Conservation (phyloP, 768 basidiomycete genomes). For the Suillus americanus region DNA sequence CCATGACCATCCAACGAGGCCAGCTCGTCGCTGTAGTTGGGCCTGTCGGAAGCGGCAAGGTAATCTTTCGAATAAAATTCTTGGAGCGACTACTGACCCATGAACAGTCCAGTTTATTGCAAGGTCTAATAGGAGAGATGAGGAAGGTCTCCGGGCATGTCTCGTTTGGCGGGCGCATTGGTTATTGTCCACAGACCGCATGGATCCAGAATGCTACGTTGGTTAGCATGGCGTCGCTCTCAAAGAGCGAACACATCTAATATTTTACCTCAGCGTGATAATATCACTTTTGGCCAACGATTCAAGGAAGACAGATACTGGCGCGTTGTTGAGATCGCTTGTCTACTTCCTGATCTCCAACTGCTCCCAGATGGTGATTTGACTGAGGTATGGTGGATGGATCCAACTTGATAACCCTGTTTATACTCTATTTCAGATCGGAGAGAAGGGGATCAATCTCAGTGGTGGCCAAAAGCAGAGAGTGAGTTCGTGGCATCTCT, state of each 20-base stretch:
- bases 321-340: slow-evolving; percentile 56
- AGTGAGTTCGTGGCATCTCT: slow-evolving; percentile 26
- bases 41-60: slow-evolving; percentile 69
- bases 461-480: slow-evolving; percentile 68
- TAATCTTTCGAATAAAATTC: slow-evolving; percentile 18
- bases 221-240: slow-evolving; percentile 27
- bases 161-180: slow-evolving; percentile 62
- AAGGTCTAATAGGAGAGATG: slow-evolving; percentile 75
- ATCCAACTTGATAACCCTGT: not conserved
- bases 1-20: slow-evolving; percentile 55
- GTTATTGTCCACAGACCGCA: slow-evolving; percentile 71
- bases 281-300: slow-evolving; percentile 64
- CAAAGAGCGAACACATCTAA: not conserved
- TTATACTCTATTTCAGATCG: slow-evolving; percentile 43
- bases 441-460: slow-evolving; percentile 69
- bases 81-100: not conserved
- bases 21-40: slow-evolving; percentile 64
- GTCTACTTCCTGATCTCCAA: slow-evolving; percentile 62
- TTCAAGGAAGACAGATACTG: slow-evolving; percentile 69
- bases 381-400: slow-evolving; percentile 52
- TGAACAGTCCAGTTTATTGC: slow-evolving; percentile 49
- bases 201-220: slow-evolving; percentile 76
- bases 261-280: slow-evolving; percentile 46
- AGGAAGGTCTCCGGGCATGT: slow-evolving; percentile 50
- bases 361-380: slow-evolving; percentile 68